A percentile compares a stretch with the other conserved stretches of the same genome.
These are phyloP conservation scores for Tritrichomonas musculus DNA, from an alignment of 208 protist genomes.

Conservation along the genomic window DNA sequence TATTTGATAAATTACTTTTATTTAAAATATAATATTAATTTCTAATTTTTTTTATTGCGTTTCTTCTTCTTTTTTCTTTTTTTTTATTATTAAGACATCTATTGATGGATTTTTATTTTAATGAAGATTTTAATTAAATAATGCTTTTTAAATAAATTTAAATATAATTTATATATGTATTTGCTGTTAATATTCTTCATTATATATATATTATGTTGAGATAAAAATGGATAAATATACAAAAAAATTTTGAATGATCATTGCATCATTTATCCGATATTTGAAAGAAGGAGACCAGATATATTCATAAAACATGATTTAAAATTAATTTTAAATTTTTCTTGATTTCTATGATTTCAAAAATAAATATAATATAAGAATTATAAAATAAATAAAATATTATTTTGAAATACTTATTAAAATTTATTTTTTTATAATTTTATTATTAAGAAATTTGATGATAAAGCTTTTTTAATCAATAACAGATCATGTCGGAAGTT, in stretches of 20 bases:
- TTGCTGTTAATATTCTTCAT: neutral
- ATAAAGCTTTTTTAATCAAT: neutral
- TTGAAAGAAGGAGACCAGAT: neutral
- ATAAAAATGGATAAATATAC: neutral
- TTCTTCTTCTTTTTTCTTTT: neutral
- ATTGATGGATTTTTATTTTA: neutral
- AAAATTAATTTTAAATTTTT: neutral
- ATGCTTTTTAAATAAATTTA: neutral
- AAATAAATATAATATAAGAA: neutral
- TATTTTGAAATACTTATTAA: neutral
- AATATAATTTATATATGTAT: neutral
- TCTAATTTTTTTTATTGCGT: neutral
- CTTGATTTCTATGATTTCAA: neutral
- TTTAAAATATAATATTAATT: too few species aligned
- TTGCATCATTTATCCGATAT: neutral
- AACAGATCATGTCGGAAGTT: too few species aligned
- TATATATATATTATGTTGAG: neutral
- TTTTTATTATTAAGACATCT: neutral
- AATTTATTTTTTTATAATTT: neutral
- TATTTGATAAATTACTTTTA: neutral
- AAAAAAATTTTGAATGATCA: neutral
- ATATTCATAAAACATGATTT: neutral
- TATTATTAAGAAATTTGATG: neutral
- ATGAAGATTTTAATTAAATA: neutral
- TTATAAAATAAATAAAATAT: neutral